Evolutionary conservation across 2,329 filamentous ascomycete genomes (phyloP).

Genomic region (Shiraia sp.): DNA sequence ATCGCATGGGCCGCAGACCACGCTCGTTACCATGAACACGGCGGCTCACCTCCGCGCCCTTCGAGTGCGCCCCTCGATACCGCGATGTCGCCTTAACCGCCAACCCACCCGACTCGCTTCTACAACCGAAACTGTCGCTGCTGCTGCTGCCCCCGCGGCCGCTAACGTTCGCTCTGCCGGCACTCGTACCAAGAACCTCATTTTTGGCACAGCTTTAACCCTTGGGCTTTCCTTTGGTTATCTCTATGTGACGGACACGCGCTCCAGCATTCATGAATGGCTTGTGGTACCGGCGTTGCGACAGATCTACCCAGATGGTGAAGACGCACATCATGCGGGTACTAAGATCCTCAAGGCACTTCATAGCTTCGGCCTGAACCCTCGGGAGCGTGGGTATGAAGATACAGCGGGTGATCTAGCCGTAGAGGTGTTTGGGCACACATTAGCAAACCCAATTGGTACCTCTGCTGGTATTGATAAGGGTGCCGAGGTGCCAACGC

Average conservation of each 20-base stretch:
- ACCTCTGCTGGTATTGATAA: conserved; percentile 98
- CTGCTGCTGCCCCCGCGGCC: conserved; percentile 34
- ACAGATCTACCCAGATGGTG: conserved; percentile 71
- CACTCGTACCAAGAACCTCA: conserved; percentile 53
- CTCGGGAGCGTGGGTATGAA: conserved; percentile 73
- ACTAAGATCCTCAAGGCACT: conserved; percentile 72
- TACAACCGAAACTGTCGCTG: conserved; percentile 22
- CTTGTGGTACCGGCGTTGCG: conserved; percentile 65
- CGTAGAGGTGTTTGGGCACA: conserved; percentile 74
- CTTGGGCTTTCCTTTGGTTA: conserved; percentile 53
- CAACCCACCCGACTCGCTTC: conserved; percentile 29
- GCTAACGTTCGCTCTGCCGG: conserved; percentile 45
- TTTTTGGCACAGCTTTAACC: conserved; percentile 59
- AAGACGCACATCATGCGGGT: conserved; percentile 87
- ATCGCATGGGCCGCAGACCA: conserved; percentile 20
- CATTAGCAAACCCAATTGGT: conserved; percentile 82
- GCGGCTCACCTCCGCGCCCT: conserved; percentile 34
- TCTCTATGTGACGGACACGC: conserved; percentile 58
- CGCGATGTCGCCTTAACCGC: conserved; percentile 17
- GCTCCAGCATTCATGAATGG: conserved; percentile 58
- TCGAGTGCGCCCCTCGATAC: conserved; percentile 28
- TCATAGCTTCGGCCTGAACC: conserved; percentile 75
- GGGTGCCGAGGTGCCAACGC: conserved; percentile 83
- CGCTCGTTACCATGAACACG: conserved; percentile 27
- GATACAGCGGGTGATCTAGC: conserved; percentile 59